A percentile compares a stretch with the other conserved stretches of the same genome.
phyloP scores from a whole-genome alignment of 371 early-diverging fungal genomes.

The Umbelopsis sp. region DNA sequence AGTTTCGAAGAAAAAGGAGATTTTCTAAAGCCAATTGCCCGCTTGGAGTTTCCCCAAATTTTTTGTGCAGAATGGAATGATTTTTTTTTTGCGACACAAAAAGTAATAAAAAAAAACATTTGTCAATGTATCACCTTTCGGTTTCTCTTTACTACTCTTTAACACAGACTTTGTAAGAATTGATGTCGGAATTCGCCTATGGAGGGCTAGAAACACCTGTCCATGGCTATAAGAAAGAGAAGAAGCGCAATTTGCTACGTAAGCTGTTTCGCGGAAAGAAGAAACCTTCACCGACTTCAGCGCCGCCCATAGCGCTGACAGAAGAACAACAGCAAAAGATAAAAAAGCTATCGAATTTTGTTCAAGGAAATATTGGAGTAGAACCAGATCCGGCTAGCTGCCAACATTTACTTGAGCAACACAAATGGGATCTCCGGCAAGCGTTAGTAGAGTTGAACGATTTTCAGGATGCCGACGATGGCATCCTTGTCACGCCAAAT shows the following conservation, averaged over 20 bases:
- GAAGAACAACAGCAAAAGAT: slow-evolving; percentile 12
- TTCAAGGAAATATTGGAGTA: neutral
- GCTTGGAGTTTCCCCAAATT: too few relatives aligned
- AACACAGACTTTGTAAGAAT: neutral
- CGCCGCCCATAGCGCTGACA: neutral
- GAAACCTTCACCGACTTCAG: neutral
- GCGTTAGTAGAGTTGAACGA: slow-evolving; percentile 40
- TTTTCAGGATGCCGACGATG: slow-evolving; percentile 45
- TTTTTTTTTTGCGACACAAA: slow-evolving; percentile 5
- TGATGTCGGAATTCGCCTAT: neutral
- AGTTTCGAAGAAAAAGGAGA: too few relatives aligned
- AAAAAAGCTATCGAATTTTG: neutral
- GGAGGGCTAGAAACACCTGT: neutral
- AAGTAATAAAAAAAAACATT: too few relatives aligned
- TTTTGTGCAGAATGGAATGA: neutral
- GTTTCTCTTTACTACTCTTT: neutral
- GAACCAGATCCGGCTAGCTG: slow-evolving; percentile 6
- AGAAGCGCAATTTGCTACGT: slow-evolving; percentile 3
- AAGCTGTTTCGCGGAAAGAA: neutral
- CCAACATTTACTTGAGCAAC: slow-evolving; percentile 11
- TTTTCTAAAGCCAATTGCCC: too few relatives aligned
- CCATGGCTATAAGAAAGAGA: slow-evolving; percentile 1
- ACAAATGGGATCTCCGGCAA: slow-evolving; percentile 33
- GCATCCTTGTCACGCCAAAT: slow-evolving; percentile 36
- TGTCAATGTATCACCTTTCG: neutral